phyloP scores from a whole-genome alignment of 2,329 filamentous ascomycete species.

The Aureobasidium lini region DNA sequence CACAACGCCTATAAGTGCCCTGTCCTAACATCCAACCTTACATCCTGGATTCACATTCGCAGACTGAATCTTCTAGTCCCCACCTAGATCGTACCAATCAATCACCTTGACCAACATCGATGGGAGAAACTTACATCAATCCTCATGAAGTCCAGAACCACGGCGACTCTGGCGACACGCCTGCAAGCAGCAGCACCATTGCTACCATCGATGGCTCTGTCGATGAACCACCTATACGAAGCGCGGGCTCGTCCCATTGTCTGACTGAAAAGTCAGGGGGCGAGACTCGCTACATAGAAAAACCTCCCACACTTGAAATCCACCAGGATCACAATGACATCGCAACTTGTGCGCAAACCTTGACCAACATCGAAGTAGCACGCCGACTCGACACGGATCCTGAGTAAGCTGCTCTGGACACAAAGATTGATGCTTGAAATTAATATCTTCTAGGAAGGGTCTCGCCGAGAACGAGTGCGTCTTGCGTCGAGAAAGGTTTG shows the following conservation, averaged over 20 bases:
- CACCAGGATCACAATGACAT: constrained; percentile 15
- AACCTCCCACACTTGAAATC: background rate
- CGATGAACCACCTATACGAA: constrained; percentile 26
- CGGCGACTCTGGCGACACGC: constrained; percentile 16
- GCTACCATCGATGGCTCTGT: constrained; percentile 22
- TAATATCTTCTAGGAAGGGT: background rate
- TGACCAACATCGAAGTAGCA: constrained; percentile 17
- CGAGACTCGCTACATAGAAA: constrained; percentile 21
- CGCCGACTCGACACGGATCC: constrained; percentile 17
- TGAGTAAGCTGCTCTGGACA: constrained; percentile 15
- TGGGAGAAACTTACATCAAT: constrained; percentile 21
- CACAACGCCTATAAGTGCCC: background rate
- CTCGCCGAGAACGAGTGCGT: constrained; percentile 19
- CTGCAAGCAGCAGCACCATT: constrained; percentile 17
- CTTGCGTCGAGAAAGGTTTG: constrained; percentile 17
- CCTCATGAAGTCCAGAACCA: constrained; percentile 19
- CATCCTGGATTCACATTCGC: background rate
- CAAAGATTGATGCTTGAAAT: background rate
- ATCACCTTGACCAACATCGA: constrained; percentile 14
- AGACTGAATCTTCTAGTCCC: background rate
- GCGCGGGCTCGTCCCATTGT: constrained; percentile 23
- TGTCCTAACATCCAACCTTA: background rate
- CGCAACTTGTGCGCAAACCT: constrained; percentile 19
- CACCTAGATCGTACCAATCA: too few relatives aligned
- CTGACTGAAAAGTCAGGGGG: constrained; percentile 21